Base-by-base conservation (phyloP, 2,329 filamentous ascomycete species). In the Cordyceps pruinosa region DNA sequence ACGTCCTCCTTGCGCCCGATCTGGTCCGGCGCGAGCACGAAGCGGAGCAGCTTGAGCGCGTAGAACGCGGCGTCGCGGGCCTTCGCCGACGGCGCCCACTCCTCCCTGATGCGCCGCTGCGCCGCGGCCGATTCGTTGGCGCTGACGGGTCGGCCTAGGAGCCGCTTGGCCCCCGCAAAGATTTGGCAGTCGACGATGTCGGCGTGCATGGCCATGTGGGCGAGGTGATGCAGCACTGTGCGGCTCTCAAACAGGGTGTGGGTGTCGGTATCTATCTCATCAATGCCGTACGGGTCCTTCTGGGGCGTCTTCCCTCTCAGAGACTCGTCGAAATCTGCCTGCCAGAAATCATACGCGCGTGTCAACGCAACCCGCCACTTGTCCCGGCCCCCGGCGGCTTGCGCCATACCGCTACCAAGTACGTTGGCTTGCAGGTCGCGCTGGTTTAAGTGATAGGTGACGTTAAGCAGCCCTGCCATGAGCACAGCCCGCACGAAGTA, bases 181-280 rank as follows among this genome's bases (percentile, higher is more conserved):
- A 97, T 95, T 72, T 97, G 93, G 66, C 91, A 93, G 70, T 97
- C 93, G n/a, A 96, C 89, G 55, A 97, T 90, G 67, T 97, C 93
- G 25, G 96, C 91, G 67, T 97, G 91, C 82, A 96, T 96, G 3
- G 91, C 90, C 90, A 99, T 97, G 70, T 97, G 94, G 0, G 94
- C 94, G 13, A 99, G 77, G 65, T 96, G 90, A 68, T 97, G 92
- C 45, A 97, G 77, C 28, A 96, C 93, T 2, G 88, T 95, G 21
- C 90, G 84, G 61, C 88, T 91, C 69, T 97, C 90, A 64, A 94
- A 93, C 30, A 95, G 86, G 15, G 82, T 73, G 57, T 79, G 82
- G 52, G 76, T 73, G 59, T 84, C 79, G 64, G 88, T 84, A 65
- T 87, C 84, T 44, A 66, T 65, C 77, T 77, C 68, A 54, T 80